Conservation (phyloP, 805 yeast species). For the Lipomyces spencermartinsiae region DNA sequence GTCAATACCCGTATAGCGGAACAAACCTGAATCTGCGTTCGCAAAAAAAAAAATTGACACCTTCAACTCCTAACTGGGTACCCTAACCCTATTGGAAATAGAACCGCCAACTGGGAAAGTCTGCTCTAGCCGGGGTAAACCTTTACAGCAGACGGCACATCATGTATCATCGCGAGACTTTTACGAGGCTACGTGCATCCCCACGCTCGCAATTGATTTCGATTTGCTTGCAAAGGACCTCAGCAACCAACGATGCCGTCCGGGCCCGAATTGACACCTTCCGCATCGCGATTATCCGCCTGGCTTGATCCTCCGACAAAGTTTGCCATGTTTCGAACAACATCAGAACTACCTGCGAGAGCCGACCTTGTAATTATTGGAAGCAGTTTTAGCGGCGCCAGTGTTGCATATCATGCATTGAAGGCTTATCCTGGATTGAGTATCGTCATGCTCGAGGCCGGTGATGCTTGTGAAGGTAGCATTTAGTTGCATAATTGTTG, state of each 20-base stretch:
- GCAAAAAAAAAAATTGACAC: too few species aligned
- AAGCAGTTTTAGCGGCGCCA: conserved; percentile 55
- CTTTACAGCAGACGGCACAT: too few species aligned
- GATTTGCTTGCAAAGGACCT: not conserved
- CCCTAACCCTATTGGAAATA: too few species aligned
- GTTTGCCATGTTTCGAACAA: conserved; percentile 22
- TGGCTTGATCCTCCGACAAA: conserved; percentile 32
- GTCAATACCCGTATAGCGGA: too few species aligned
- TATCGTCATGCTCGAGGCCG: conserved; percentile 52
- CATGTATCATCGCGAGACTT: too few species aligned
- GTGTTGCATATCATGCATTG: conserved; percentile 49
- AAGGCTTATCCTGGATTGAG: conserved; percentile 40
- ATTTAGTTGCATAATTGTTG: not conserved
- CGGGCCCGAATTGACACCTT: conserved; percentile 1
- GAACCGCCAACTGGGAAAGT: too few species aligned
- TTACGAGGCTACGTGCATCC: too few species aligned
- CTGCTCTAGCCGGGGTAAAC: too few species aligned
- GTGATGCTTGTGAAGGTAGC: conserved; percentile 49
- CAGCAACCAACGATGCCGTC: not conserved
- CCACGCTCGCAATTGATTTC: not conserved
- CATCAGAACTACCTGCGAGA: conserved; percentile 45
- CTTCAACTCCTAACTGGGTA: too few species aligned
- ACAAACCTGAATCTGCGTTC: too few species aligned
- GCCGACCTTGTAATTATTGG: conserved; percentile 54
- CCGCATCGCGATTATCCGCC: conserved; percentile 12